phyloP scores from a whole-genome alignment of 2,329 filamentous ascomycete genomes.

The Neopestalotiopsis sp. region DNA sequence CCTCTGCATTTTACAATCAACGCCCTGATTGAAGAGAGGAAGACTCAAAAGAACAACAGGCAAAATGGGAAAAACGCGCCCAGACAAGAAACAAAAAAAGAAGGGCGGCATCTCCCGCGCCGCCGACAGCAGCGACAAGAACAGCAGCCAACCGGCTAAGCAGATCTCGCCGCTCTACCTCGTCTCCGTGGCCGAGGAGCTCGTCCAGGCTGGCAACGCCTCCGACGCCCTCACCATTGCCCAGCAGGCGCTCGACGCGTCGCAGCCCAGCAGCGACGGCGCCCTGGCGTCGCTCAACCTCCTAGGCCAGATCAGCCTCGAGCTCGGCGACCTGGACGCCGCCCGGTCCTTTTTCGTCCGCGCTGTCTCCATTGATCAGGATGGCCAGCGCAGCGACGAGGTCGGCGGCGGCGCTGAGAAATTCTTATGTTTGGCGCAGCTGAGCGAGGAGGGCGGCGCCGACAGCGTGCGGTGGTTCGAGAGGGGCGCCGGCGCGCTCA shows the following conservation, averaged over 20 bases:
- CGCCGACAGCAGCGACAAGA: constrained; percentile 23
- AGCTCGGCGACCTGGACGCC: constrained; percentile 79
- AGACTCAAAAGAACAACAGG: neutral
- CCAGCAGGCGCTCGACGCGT: constrained; percentile 36
- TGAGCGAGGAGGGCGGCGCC: constrained; percentile 73
- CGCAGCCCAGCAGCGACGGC: constrained; percentile 44
- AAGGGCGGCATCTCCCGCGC: constrained; percentile 31
- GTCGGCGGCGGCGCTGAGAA: constrained; percentile 88
- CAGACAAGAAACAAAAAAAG: constrained; percentile 39
- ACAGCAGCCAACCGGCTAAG: constrained; percentile 24
- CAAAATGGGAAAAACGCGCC: constrained; percentile 39
- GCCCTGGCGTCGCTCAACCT: constrained; percentile 74
- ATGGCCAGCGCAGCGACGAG: constrained; percentile 73
- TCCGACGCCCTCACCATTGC: constrained; percentile 35
- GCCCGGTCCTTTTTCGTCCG: constrained; percentile 75
- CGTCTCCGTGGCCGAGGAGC: constrained; percentile 38
- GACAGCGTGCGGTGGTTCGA: constrained; percentile 73
- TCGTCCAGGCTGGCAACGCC: constrained; percentile 37
- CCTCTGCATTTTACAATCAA: neutral
- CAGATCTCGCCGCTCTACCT: constrained; percentile 37
- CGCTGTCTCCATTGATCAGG: constrained; percentile 77
- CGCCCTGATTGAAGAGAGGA: neutral
- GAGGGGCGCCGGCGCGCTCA: constrained; percentile 73
- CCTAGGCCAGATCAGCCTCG: constrained; percentile 81
- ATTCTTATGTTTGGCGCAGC: constrained; percentile 91